Evolutionary conservation across 352 stramenopile genomes (phyloP).

Genomic region (Saprolegnia diclina): DNA sequence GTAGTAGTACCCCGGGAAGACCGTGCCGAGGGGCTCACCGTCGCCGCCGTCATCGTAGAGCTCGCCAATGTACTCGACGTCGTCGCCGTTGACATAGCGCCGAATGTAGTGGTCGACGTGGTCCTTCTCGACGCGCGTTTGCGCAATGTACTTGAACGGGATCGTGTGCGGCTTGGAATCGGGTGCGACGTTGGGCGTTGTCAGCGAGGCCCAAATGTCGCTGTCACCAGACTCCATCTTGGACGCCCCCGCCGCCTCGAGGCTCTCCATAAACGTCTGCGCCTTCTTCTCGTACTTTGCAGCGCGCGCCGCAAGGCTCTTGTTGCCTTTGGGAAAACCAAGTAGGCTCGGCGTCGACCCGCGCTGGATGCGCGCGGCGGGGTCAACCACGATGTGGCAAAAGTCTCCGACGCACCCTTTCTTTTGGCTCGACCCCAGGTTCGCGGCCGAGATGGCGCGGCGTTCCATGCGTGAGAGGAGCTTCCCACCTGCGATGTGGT

Average conservation of each 20-base stretch:
- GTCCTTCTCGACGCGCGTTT: conserved; percentile 70
- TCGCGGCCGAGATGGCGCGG: conserved; percentile 50
- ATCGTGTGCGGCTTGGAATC: conserved; percentile 35
- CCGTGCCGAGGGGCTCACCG: conserved; percentile 59
- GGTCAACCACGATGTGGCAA: conserved; percentile 42
- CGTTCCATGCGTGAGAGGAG: conserved; percentile 49
- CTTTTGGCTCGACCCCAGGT: conserved; percentile 70
- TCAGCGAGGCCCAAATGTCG: neutral
- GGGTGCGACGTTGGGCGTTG: neutral
- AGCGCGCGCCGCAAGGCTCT: neutral
- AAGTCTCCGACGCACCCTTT: conserved; percentile 65
- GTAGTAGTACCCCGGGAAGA: conserved; percentile 80
- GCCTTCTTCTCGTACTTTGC: conserved; percentile 5
- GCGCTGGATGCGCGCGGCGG: neutral
- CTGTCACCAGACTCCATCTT: neutral
- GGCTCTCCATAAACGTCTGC: neutral
- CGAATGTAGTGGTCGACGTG: conserved; percentile 72
- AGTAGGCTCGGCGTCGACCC: conserved; percentile 3
- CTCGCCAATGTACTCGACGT: conserved; percentile 68
- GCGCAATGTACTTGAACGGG: conserved; percentile 74
- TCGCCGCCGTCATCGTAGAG: conserved; percentile 56
- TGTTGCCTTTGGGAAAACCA: conserved; percentile 5
- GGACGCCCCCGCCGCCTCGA: neutral
- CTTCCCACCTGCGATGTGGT: conserved; percentile 44
- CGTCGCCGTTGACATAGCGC: conserved; percentile 68